phyloP scores from a whole-genome alignment of 2,329 filamentous ascomycete species.

The Cladosporium sp. region DNA sequence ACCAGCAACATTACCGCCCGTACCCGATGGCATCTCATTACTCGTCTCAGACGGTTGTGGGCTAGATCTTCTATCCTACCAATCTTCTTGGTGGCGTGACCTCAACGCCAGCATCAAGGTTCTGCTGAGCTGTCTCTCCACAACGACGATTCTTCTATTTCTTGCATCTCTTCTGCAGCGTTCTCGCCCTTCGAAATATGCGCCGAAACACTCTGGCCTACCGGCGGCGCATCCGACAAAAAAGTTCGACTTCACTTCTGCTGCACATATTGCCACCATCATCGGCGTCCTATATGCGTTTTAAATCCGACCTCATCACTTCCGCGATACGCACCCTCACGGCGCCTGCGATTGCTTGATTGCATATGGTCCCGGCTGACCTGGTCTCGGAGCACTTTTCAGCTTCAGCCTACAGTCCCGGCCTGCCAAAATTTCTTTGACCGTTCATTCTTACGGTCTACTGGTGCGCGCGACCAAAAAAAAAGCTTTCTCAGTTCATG shows the following conservation, averaged over 20 bases:
- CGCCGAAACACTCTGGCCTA: neutral
- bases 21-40: conserved; percentile 36
- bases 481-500: conserved; percentile 8
- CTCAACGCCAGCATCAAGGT: neutral
- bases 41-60: conserved; percentile 39
- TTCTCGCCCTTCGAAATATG: conserved; percentile 1
- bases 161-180: conserved; percentile 9
- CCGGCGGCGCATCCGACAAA: neutral
- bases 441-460: neutral
- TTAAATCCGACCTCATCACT: neutral
- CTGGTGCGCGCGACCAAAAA: conserved; percentile 13
- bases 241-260: conserved; percentile 8
- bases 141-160: neutral
- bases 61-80: conserved; percentile 24
- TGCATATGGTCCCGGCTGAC: neutral
- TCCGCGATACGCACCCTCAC: conserved; percentile 3
- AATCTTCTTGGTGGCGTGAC: neutral
- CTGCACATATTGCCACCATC: conserved; percentile 16
- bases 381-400: neutral
- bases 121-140: neutral
- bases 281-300: conserved; percentile 12
- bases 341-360: conserved; percentile 7
- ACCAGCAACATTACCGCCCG: conserved; percentile 37
- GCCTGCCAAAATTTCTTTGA: neutral
- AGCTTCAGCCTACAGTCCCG: neutral